Conservation (phyloP, 2,329 filamentous ascomycete genomes). For the Penicillium sp. region DNA sequence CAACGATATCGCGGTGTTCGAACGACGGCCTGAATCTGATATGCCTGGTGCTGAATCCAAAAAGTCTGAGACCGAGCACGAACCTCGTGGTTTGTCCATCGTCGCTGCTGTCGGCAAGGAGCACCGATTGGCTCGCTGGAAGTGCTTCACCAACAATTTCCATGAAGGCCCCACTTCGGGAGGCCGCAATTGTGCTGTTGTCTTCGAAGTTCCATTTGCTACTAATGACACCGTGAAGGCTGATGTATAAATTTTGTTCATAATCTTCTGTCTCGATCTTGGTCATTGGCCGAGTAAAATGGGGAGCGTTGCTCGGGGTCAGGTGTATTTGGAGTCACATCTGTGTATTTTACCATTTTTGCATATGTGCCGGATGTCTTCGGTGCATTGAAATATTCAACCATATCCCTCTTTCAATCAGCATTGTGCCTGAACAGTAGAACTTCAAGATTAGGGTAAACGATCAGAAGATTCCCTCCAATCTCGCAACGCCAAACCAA, state of each 20-base stretch:
- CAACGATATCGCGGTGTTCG: conserved; percentile 84
- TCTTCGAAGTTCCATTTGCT: conserved; percentile 71
- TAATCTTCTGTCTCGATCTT: conserved; percentile 9
- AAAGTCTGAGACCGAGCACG: conserved; percentile 40
- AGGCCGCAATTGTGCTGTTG: conserved; percentile 77
- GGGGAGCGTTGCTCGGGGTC: conserved; percentile 15
- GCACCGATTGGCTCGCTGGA: conserved; percentile 81
- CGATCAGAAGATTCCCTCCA: not conserved
- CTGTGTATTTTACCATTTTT: conserved; percentile 12
- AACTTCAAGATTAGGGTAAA: not conserved
- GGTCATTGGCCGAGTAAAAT: conserved; percentile 9
- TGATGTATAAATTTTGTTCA: conserved; percentile 21
- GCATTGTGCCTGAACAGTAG: not conserved
- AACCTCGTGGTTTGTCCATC: conserved; percentile 65
- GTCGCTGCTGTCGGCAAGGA: conserved; percentile 85
- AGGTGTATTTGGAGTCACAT: conserved; percentile 23
- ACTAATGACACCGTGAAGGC: conserved; percentile 15
- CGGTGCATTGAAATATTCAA: conserved; percentile 7
- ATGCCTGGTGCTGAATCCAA: conserved; percentile 18
- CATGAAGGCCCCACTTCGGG: conserved; percentile 30
- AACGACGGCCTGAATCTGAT: conserved; percentile 57
- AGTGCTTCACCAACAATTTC: conserved; percentile 44
- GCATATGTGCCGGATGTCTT: conserved; percentile 7
- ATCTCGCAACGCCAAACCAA: not conserved
- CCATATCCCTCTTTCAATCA: conserved; percentile 6